A percentile compares a stretch with the other conserved stretches of the same genome.
Evolutionary conservation across 2,329 filamentous ascomycete species (phyloP).

Genomic region (Pseudogymnoascus sp.): DNA sequence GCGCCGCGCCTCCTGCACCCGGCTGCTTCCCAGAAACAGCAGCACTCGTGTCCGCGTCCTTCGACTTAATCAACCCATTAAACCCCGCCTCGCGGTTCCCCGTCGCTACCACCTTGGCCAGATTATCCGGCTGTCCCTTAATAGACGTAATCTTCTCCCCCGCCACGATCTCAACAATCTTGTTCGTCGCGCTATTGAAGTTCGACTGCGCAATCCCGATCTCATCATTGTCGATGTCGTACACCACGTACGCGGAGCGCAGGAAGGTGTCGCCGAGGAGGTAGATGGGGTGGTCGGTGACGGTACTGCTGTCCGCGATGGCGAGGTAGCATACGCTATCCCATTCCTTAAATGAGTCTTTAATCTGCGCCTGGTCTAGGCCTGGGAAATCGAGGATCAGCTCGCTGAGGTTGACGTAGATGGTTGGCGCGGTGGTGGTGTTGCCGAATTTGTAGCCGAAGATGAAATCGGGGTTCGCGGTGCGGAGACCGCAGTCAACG

Average conservation of each 20-base stretch:
- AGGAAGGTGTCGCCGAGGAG: slow-evolving; percentile 53
- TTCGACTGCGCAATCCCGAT: slow-evolving; percentile 48
- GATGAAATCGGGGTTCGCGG: slow-evolving; percentile 34
- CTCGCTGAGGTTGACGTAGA: slow-evolving; percentile 47
- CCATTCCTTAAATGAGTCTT: slow-evolving; percentile 22
- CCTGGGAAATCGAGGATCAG: slow-evolving; percentile 25
- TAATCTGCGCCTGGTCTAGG: slow-evolving; percentile 20
- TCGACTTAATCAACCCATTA: not conserved
- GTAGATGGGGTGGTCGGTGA: slow-evolving; percentile 39
- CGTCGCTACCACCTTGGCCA: not conserved
- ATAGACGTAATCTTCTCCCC: not conserved
- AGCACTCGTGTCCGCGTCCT: not conserved
- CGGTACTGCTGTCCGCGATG: slow-evolving; percentile 35
- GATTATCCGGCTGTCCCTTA: not conserved
- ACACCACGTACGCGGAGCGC: slow-evolving; percentile 52
- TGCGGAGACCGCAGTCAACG: slow-evolving; percentile 36
- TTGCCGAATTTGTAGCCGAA: slow-evolving; percentile 47
- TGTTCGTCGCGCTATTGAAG: slow-evolving; percentile 37
- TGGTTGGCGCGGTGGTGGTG: slow-evolving; percentile 38
- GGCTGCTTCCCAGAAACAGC: not conserved
- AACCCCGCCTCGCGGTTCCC: not conserved
- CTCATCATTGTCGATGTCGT: slow-evolving; percentile 44
- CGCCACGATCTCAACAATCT: slow-evolving; percentile 39
- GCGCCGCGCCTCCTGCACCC: not conserved
- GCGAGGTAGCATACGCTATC: slow-evolving; percentile 43